Percentiles rank a stretch among this genome's conserved stretches.
These are phyloP conservation scores for Entrophospora sp. DNA, from an alignment of 192 early-diverging fungal species.

Conservation along the genomic window DNA sequence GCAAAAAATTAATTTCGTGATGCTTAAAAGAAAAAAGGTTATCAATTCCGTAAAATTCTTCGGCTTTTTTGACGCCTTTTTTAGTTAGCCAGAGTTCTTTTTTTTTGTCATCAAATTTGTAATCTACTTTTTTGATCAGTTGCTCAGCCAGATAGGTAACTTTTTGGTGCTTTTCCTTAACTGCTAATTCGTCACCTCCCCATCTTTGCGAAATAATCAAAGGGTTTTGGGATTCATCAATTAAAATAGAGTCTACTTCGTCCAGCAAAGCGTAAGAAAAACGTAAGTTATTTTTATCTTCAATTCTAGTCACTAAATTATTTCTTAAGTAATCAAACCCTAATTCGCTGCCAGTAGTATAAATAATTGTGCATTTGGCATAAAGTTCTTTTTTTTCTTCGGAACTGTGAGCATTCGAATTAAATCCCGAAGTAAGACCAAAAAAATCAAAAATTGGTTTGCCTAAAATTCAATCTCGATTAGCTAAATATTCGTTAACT, in stretches of 20 bases:
- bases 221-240: background rate
- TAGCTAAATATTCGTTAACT: background rate
- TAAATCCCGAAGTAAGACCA: background rate
- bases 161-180: background rate
- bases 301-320: background rate
- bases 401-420: background rate
- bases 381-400: background rate
- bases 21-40: background rate
- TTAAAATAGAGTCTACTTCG: background rate
- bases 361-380: background rate
- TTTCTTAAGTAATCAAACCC: conserved; percentile 1
- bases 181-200: background rate
- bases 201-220: background rate
- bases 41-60: background rate
- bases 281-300: background rate
- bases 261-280: background rate
- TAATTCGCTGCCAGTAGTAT: conserved; percentile 10
- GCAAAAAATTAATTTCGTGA: background rate
- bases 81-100: background rate
- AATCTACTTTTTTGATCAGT: background rate
- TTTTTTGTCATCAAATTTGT: background rate
- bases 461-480: background rate
- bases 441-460: conserved; percentile 1
- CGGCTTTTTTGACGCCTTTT: background rate
- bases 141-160: background rate